phyloP scores from a whole-genome alignment of 208 protist genomes.

The Leishmania tarentolae region DNA sequence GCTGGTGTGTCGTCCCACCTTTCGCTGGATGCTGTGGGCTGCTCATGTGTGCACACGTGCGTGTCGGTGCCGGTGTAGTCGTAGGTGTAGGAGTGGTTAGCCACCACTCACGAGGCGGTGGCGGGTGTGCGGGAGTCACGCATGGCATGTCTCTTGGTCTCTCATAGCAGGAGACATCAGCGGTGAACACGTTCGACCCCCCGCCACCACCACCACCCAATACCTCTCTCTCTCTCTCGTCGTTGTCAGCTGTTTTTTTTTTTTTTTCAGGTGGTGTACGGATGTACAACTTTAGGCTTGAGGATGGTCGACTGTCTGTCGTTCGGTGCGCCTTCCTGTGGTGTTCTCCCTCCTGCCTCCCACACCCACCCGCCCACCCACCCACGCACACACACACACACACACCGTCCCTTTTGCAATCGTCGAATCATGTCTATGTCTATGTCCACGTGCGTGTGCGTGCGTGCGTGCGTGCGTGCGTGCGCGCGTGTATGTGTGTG shows the following conservation, averaged over 20 bases:
- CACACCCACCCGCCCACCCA: neutral
- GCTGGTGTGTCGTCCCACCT: neutral
- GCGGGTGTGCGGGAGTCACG: neutral
- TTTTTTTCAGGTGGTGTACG: too few relatives aligned
- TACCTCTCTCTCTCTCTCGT: neutral
- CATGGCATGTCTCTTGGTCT: neutral
- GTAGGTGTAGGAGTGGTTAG: neutral
- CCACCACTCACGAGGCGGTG: neutral
- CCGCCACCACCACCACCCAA: neutral
- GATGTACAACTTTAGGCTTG: too few relatives aligned
- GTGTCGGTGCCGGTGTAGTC: neutral
- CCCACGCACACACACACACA: neutral
- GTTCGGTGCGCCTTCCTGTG: neutral
- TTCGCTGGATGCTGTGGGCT: neutral
- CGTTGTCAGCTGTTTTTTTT: too few relatives aligned
- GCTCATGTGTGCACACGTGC: neutral
- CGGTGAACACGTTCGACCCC: neutral
- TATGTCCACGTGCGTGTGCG: neutral
- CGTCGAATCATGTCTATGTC: neutral
- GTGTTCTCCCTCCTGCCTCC: neutral
- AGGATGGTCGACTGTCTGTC: too few relatives aligned
- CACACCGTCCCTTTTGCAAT: neutral
- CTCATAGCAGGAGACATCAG: neutral
- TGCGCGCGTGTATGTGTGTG: neutral
- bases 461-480: neutral